Percentiles rank a stretch among this genome's conserved stretches.
phyloP scores from a whole-genome alignment of 1,284 basidiomycete species.

The Puccinia triticina region DNA sequence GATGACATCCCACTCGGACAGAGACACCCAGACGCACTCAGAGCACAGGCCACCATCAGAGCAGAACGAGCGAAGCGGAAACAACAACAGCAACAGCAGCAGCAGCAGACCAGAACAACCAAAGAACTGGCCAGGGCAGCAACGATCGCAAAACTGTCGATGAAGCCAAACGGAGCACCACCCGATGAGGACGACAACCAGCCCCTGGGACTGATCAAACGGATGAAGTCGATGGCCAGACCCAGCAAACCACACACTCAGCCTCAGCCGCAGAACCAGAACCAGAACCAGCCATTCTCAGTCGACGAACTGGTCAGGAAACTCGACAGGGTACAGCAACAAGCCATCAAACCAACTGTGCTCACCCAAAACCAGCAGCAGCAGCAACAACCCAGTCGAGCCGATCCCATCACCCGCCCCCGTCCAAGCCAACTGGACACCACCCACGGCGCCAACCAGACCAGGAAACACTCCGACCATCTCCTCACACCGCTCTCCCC shows the following conservation, averaged over 20 bases:
- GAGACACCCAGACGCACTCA: constrained; percentile 39
- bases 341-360: not conserved
- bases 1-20: constrained; percentile 48
- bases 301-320: constrained; percentile 9
- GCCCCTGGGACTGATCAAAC: constrained; percentile 38
- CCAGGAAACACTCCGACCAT: constrained; percentile 9
- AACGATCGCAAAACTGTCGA: constrained; percentile 6
- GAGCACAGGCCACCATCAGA: constrained; percentile 5
- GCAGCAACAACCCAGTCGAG: constrained; percentile 1
- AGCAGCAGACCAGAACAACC: not conserved
- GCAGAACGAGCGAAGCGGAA: constrained; percentile 13
- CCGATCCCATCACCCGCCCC: not conserved
- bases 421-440: not conserved
- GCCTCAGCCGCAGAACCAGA: not conserved
- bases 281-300: not conserved
- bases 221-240: constrained; percentile 36
- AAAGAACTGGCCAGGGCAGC: not conserved
- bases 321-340: constrained; percentile 29
- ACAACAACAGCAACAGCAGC: not conserved
- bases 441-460: not conserved
- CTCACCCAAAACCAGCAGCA: not conserved
- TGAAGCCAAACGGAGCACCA: not conserved
- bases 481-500: constrained; percentile 32
- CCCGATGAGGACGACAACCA: constrained; percentile 45
- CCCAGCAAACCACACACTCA: not conserved